Evolutionary conservation across 1,284 basidiomycete species (phyloP), one percentile per base, ranked within the genome.

Genomic region (Leccinum solheimii): DNA sequence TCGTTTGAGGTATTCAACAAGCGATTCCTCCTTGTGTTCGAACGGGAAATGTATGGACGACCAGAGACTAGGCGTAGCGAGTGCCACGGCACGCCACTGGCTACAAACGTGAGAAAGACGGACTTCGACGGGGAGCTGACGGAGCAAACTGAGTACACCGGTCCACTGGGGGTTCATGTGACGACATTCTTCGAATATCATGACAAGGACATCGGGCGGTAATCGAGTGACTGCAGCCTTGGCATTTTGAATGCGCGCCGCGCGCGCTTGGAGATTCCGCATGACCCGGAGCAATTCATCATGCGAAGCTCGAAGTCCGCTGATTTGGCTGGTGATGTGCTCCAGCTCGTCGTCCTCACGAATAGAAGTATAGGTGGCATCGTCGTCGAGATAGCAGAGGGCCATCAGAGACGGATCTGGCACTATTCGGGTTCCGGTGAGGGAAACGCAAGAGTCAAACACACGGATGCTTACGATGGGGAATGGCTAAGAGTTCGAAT

Each of bases 121-220:
- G 48, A 73, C 67, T 58, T 73, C 73, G 52, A 74, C 30, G 38
- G 72, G 74, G n/a, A 68, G 70, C 55, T 76, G 73, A 54, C 69
- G 73, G 38, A 76, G 73, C 10, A 76, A 64, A 57, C 69, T 70
- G 54, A 76, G 74, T 10, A 73, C 72, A 19, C 71, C 71, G 8
- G 67, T 58, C 72, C 72, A 73, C 58, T 73, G 73, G n/a, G 70
- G 73, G 43, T 70, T 72, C 34, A 71, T 57, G 59, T 76, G 72
- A 57, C 72, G 67, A 54, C 69, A 72, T 30, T 73, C 73, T 56
- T 74, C 69, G n/a, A 73, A 73, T 56, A 73, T 69, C 65, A 73
- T 64, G 45, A 71, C 68, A 48, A 73, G 74, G 30, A 73, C 67
- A 59, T 73, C 72, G 13, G 70, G 59, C 1, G 72, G 72, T 23